Evolutionary conservation across 1,284 basidiomycete genomes (phyloP), one percentile per base, ranked within the genome.

Genomic region (Melampsora larici-populina): DNA sequence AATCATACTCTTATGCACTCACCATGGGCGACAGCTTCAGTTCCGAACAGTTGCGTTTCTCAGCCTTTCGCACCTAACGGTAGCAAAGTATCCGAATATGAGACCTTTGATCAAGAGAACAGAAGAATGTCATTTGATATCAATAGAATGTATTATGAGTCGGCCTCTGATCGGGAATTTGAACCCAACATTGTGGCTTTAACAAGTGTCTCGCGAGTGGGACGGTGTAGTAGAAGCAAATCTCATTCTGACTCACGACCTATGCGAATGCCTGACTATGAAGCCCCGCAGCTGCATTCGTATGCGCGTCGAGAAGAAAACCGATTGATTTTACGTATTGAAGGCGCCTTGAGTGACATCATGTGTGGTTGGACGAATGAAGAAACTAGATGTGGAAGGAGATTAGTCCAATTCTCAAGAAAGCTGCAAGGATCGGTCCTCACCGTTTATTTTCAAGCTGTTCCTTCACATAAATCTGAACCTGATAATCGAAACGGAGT

Each of bases 171-270:
- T 58, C 55, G 26, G 6, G 55, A 58, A 58, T 58, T 58, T 29
- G 26, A 29, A 58, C 21, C n/a, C 55, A n/a, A 58, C 26, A 58
- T 13, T 58, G n/a, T 58, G 55, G 55, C 55, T n/a, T 18, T 58
- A 1, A 58, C 21, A 1, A 15, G 55, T 58, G 55, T 29, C 21
- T 58, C 55, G 26, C 55, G n/a, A 29, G 55, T 58, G 26, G 55
- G 55, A 24, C 55, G 55, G n/a, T 24, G n/a, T 58, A 29, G 7
- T 24, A 58, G 55, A 15, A 58, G 55, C 55, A 58, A 58, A 18
- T 58, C 55, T 58, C 55, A 58, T 29, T 58, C 55, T 29, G 55
- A 58, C 55, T 58, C 55, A 58, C 55, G 55, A 58, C 55, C 55
- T 58, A 58, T 58, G 55, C 55, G 55, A 8, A n/a, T 58, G 7